phyloP scores from a whole-genome alignment of 2,329 filamentous ascomycete genomes.

The Microcera coccophila region DNA sequence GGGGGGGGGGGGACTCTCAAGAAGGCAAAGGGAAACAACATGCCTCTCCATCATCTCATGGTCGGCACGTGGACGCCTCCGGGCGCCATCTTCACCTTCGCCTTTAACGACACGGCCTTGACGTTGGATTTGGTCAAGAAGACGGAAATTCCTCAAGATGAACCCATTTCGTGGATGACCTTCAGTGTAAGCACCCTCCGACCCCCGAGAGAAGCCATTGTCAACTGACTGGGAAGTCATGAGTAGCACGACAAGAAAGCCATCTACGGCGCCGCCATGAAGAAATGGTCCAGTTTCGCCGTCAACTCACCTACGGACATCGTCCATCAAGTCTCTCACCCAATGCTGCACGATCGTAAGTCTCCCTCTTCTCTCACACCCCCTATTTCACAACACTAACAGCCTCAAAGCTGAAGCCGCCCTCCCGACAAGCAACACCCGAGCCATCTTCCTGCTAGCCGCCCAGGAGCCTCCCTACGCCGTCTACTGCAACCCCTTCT shows the following conservation, averaged over 20 bases:
- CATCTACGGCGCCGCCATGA: constrained; percentile 88
- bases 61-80: constrained; percentile 88
- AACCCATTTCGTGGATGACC: constrained; percentile 92
- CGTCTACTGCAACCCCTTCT: constrained; percentile 89
- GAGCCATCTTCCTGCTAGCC: constrained; percentile 84
- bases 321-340: constrained; percentile 67
- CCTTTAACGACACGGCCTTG: constrained; percentile 78
- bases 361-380: constrained; percentile 13
- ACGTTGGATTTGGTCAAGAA: constrained; percentile 73
- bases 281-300: constrained; percentile 83
- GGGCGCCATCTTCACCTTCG: constrained; percentile 83
- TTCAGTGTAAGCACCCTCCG: constrained; percentile 63
- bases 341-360: constrained; percentile 72
- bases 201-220: too few species aligned
- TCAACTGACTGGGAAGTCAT: not conserved
- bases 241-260: constrained; percentile 72
- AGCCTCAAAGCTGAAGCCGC: constrained; percentile 59
- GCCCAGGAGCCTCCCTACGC: constrained; percentile 72
- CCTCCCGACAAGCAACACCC: constrained; percentile 70
- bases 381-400: constrained; percentile 4
- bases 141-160: constrained; percentile 74
- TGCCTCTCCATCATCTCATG: constrained; percentile 84
- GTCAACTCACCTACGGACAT: constrained; percentile 75
- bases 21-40: too few species aligned
- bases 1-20: too few species aligned